Evolutionary conservation across 2,329 filamentous ascomycete genomes (phyloP), one percentile per base, ranked within the genome.

Genomic region (Mycogone perniciosa): DNA sequence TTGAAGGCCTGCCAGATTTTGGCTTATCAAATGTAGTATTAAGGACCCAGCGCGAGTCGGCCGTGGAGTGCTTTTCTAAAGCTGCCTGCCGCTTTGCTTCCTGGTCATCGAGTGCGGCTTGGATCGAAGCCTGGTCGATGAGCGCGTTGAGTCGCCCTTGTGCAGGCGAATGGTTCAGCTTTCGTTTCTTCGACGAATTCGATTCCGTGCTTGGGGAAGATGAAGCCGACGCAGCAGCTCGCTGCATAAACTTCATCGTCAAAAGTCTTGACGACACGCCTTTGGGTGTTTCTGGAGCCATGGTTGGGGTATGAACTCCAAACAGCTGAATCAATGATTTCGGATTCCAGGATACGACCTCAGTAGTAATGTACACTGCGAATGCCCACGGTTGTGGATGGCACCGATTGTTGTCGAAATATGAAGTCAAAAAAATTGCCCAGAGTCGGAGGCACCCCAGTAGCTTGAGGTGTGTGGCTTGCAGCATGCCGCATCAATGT

Each of bases 191-290:
- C 10, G 78, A 71, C 52, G 67, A 76, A 62, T 65, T 79, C 13
- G 76, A 72, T 20, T 79, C 76, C 45, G 71, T 69, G 60, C 73
- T 63, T 56, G 78, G 66, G 53, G 72, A 72, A 13, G 72, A 65
- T 46, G 68, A 63, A 53, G 62, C 70, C 33, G 84, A 80, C 45
- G 85, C 82, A 45, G 84, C 86, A 56, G 88, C 87, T 62, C 91
- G 82, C 75, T 95, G 91, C 91, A 96, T 96, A 66, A 96, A 96
- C 74, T 95, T 95, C 90, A 96, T 96, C 35, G 88, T 91, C 64
- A 95, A 77, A 44, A 96, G 84, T 59, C 90, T 84, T 53, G 86
- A 91, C 56, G 91, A 96, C 83, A 95, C 90, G 42, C 76, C 77
- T 68, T 80, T 80, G 43, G 81, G 74, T 54, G 75, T 82, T 63